phyloP scores from a whole-genome alignment of 2,329 filamentous ascomycete species.

The Trichoderma afroharzianum region DNA sequence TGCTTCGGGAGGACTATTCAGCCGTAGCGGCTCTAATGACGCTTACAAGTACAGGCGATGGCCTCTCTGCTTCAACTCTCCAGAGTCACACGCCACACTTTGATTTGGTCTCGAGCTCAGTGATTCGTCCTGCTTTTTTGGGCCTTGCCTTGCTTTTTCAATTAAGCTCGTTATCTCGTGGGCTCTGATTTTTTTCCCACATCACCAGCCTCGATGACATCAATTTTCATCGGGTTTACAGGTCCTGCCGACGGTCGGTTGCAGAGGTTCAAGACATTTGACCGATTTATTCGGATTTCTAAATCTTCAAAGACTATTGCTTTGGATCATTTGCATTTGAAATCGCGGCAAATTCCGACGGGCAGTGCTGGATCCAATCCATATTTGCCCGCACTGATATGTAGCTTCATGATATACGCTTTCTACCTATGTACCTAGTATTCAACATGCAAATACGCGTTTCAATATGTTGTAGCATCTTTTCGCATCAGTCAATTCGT shows the following conservation, averaged over 20 bases:
- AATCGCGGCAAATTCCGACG: neutral
- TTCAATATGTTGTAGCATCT: neutral
- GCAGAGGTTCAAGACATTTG: neutral
- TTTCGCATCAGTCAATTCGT: neutral
- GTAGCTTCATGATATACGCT: neutral
- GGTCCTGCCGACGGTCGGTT: neutral
- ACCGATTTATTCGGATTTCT: neutral
- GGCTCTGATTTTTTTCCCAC: neutral
- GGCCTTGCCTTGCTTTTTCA: neutral
- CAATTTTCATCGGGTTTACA: neutral
- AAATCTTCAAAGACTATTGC: neutral
- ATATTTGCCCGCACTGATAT: neutral
- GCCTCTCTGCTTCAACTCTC: neutral
- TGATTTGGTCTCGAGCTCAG: neutral
- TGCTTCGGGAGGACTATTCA: conserved; percentile 4
- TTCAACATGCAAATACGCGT: neutral
- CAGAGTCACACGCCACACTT: conserved; percentile 7
- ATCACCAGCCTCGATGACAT: neutral
- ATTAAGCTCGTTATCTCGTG: neutral
- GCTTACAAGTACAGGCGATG: neutral
- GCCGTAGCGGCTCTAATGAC: neutral
- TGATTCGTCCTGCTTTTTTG: neutral
- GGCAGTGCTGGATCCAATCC: neutral
- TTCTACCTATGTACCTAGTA: neutral
- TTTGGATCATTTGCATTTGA: neutral